These are phyloP conservation scores for Boletus edulis DNA, from an alignment of 768 basidiomycete genomes.

Conservation along the genomic window DNA sequence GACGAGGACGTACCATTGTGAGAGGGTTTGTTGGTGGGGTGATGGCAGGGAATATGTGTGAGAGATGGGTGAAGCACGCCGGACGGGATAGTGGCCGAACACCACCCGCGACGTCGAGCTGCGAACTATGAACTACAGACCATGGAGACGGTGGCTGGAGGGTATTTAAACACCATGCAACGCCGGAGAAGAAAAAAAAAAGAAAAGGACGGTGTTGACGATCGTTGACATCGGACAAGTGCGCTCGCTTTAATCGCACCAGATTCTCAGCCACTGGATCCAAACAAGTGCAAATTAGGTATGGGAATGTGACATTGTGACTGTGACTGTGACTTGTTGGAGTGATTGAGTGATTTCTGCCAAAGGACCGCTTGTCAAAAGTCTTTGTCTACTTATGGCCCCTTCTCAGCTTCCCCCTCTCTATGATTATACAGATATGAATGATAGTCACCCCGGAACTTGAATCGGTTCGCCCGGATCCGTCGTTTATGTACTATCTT, in stretches of 20 bases:
- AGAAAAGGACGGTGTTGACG: constrained; percentile 44
- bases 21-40: constrained; percentile 7
- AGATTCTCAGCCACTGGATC: constrained; percentile 20
- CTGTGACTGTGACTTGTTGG: constrained; percentile 8
- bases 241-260: constrained; percentile 28
- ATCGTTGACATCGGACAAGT: constrained; percentile 42
- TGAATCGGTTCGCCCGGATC: too few species aligned
- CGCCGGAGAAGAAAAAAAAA: constrained; percentile 19
- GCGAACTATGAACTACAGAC: constrained; percentile 42
- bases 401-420: too few species aligned
- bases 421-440: too few species aligned
- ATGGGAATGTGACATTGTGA: background rate
- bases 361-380: constrained; percentile 17
- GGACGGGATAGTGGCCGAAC: constrained; percentile 38
- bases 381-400: background rate
- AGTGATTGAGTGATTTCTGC: constrained; percentile 32
- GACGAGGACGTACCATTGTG: constrained; percentile 42
- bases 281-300: constrained; percentile 23
- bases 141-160: constrained; percentile 29
- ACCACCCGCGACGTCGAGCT: constrained; percentile 59
- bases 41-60: constrained; percentile 3
- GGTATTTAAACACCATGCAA: constrained; percentile 48
- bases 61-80: constrained; percentile 17
- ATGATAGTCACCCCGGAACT: too few species aligned
- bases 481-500: too few species aligned